Evolutionary conservation across 1,284 basidiomycete species (phyloP).

Genomic region (Omphalotus olearius): DNA sequence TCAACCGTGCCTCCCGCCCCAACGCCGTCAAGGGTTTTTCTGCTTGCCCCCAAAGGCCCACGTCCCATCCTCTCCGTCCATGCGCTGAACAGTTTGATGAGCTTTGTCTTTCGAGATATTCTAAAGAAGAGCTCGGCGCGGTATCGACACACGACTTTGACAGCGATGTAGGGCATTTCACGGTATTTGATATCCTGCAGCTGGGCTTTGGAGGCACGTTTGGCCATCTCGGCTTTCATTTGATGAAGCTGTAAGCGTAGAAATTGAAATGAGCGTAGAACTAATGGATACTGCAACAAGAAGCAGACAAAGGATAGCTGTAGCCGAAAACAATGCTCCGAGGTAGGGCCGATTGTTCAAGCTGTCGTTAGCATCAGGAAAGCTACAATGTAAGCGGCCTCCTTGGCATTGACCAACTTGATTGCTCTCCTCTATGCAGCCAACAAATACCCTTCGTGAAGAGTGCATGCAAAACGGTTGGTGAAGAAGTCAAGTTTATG

Average conservation of each 20-base stretch:
- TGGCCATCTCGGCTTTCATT: slow-evolving; percentile 74
- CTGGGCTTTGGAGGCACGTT: slow-evolving; percentile 70
- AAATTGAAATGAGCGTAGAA: no score
- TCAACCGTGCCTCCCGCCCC: slow-evolving; percentile 29
- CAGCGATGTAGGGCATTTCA: slow-evolving; percentile 76
- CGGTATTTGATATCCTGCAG: slow-evolving; percentile 69
- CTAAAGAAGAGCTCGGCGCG: slow-evolving; percentile 86
- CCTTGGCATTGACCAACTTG: no score
- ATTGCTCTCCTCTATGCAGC: no score
- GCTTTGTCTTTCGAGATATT: slow-evolving; percentile 80
- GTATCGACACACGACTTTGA: slow-evolving; percentile 82
- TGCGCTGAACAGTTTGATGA: slow-evolving; percentile 74
- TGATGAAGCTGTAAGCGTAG: slow-evolving; percentile 50
- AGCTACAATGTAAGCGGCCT: no score
- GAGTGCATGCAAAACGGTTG: slow-evolving; percentile 10
- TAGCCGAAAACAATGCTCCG: no score
- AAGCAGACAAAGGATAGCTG: no score
- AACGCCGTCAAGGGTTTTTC: slow-evolving; percentile 28
- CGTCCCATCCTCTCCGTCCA: slow-evolving; percentile 76
- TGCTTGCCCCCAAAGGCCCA: slow-evolving; percentile 21
- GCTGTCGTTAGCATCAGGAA: no score
- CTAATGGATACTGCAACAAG: no score
- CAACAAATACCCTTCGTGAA: background rate
- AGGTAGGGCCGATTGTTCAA: no score
- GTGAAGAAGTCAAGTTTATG: background rate